These are phyloP conservation scores for Favolaschia claudopus DNA, from an alignment of 768 basidiomycete genomes.

Conservation along the genomic window DNA sequence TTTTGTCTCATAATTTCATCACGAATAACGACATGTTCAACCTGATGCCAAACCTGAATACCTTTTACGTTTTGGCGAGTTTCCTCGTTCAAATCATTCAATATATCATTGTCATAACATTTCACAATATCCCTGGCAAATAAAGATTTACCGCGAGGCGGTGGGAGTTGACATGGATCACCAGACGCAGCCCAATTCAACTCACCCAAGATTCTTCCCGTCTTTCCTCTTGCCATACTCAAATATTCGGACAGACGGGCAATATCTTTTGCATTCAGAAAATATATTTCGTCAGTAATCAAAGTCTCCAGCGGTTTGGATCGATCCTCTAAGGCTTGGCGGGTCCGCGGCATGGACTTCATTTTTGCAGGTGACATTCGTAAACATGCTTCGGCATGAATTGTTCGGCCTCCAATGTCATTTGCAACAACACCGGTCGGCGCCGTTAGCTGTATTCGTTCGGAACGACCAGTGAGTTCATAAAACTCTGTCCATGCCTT, in stretches of 20 bases:
- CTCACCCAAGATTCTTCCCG: neutral
- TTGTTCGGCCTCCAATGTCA: too few relatives aligned
- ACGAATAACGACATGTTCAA: slow-evolving; percentile 11
- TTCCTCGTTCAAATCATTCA: slow-evolving; percentile 23
- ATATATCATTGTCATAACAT: neutral
- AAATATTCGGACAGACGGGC: slow-evolving; percentile 10
- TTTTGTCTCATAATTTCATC: slow-evolving; percentile 30
- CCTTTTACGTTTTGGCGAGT: slow-evolving; percentile 20
- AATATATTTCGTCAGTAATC: slow-evolving; percentile 19
- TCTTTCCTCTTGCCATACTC: slow-evolving; percentile 8
- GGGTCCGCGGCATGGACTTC: slow-evolving; percentile 1
- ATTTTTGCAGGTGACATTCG: neutral
- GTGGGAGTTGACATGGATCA: slow-evolving; percentile 13
- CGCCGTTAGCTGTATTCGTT: slow-evolving; percentile 14
- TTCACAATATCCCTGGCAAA: slow-evolving; percentile 19
- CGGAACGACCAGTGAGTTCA: too few relatives aligned
- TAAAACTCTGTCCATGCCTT: slow-evolving; percentile 25
- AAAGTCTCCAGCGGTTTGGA: slow-evolving; percentile 4
- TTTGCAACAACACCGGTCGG: slow-evolving; percentile 29
- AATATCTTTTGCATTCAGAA: slow-evolving; percentile 13
- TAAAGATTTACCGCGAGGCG: slow-evolving; percentile 1
- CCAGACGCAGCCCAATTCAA: slow-evolving; percentile 7
- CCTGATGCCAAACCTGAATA: slow-evolving; percentile 11
- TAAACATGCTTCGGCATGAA: slow-evolving; percentile 21
- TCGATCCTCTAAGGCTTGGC: neutral